A percentile compares a stretch with the other conserved stretches of the same genome.
These are phyloP conservation scores for Leishmania tropica DNA, from an alignment of 208 protist genomes.

Conservation along the genomic window DNA sequence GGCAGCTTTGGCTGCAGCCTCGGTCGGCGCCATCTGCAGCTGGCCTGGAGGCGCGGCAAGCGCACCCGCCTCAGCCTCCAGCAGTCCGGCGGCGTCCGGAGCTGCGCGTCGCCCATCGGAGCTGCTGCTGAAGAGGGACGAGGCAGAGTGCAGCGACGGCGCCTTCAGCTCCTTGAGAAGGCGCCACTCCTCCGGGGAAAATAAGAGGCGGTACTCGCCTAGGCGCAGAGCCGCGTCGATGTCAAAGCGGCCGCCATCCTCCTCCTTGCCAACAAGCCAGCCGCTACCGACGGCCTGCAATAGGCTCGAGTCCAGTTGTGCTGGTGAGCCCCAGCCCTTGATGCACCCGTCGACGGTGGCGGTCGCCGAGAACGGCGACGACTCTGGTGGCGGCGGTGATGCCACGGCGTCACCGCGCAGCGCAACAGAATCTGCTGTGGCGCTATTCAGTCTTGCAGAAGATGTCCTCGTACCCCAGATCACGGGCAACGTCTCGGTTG, in stretches of 20 bases:
- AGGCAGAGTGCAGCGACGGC: neutral
- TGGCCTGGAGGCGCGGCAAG: neutral
- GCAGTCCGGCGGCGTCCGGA: neutral
- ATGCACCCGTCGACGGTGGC: neutral
- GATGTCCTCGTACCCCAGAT: neutral
- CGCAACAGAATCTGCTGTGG: neutral
- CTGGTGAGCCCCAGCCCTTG: neutral
- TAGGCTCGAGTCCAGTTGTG: neutral
- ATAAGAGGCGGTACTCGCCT: slow-evolving; percentile 44
- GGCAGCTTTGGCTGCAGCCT: neutral
- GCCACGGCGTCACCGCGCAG: neutral
- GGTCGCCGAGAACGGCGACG: neutral
- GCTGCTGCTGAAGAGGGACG: neutral
- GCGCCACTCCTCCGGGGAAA: slow-evolving; percentile 43
- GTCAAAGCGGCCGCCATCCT: neutral
- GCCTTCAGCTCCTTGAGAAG: slow-evolving; percentile 29
- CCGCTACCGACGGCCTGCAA: neutral
- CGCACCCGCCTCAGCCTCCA: neutral
- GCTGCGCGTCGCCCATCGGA: neutral
- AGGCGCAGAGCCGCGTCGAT: slow-evolving; percentile 28
- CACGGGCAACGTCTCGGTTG: neutral
- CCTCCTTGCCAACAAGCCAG: neutral
- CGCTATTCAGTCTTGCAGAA: neutral
- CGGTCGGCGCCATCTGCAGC: neutral
- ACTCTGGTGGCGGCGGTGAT: neutral